A percentile compares a stretch with the other conserved stretches of the same genome.
These are phyloP conservation scores for Ceratocystis variospora DNA, from an alignment of 2,329 filamentous ascomycete species.

Conservation along the genomic window DNA sequence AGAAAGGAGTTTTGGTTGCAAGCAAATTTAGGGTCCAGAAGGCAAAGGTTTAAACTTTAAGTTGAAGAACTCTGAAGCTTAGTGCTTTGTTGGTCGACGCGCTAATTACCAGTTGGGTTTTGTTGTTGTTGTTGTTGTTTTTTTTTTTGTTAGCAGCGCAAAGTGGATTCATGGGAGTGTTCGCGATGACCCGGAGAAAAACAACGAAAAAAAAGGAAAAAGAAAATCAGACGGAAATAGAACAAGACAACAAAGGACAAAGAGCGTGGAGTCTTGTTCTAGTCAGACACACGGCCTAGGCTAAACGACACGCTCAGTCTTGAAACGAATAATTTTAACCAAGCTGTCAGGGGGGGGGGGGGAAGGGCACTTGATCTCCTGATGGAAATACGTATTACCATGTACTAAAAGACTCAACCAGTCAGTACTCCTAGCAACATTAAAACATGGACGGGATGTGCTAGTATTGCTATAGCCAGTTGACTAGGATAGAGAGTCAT, in stretches of 20 bases:
- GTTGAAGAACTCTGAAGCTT: neutral
- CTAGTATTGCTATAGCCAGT: neutral
- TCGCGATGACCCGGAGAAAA: neutral
- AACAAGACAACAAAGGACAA: neutral
- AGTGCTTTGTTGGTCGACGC: neutral
- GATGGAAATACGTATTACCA: neutral
- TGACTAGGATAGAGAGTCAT: neutral
- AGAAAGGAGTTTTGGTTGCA: neutral
- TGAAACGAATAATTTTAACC: neutral
- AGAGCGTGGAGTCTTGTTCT: neutral
- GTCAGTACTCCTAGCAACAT: too few relatives aligned
- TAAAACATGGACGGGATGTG: too few relatives aligned
- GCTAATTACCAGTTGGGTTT: neutral
- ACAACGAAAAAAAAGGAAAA: neutral
- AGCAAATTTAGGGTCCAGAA: neutral
- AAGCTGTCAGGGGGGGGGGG: neutral
- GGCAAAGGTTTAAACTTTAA: slow-evolving; percentile 2
- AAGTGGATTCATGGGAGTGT: neutral
- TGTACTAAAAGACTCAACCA: neutral
- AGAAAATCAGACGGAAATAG: neutral
- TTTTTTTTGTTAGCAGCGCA: neutral
- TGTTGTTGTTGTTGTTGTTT: too few relatives aligned
- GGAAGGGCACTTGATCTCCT: neutral
- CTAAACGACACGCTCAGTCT: neutral
- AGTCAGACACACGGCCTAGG: neutral